Percentiles rank a stretch among this genome's conserved stretches.
Evolutionary conservation across 2,329 filamentous ascomycete genomes (phyloP).

Genomic region (Alternaria triticimaculans): DNA sequence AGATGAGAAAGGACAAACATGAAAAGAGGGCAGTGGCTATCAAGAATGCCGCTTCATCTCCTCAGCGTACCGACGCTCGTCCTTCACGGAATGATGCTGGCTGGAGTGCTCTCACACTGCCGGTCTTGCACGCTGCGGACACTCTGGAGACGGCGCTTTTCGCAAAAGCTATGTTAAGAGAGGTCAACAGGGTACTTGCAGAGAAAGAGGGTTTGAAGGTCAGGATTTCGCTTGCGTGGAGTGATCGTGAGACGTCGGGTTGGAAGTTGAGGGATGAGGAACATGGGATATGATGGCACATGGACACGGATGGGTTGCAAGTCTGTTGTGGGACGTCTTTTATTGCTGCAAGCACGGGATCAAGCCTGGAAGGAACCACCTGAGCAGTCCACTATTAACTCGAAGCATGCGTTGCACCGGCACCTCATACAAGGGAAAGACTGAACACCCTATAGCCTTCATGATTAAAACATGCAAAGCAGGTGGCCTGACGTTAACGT

Average conservation of each 20-base stretch:
- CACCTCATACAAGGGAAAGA: no score
- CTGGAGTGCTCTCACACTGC: background rate
- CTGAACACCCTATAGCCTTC: no score
- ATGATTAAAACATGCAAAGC: no score
- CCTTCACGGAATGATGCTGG: background rate
- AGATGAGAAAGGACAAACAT: background rate
- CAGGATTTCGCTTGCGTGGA: background rate
- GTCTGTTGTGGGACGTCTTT: background rate
- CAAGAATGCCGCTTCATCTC: background rate
- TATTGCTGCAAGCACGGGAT: background rate
- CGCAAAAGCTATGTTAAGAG: background rate
- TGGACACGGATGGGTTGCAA: background rate
- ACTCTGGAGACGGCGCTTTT: background rate
- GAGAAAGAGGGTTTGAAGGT: background rate
- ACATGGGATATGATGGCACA: background rate
- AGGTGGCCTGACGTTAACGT: no score
- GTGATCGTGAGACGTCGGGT: background rate
- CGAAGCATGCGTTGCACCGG: background rate
- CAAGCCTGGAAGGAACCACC: background rate
- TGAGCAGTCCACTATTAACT: background rate
- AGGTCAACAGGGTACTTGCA: background rate
- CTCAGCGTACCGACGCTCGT: background rate
- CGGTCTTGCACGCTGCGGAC: background rate
- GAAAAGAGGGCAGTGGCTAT: background rate
- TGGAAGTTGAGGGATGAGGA: background rate